These are phyloP conservation scores for Alloascoidea hylecoeti DNA, from an alignment of 805 yeast genomes.

Conservation along the genomic window DNA sequence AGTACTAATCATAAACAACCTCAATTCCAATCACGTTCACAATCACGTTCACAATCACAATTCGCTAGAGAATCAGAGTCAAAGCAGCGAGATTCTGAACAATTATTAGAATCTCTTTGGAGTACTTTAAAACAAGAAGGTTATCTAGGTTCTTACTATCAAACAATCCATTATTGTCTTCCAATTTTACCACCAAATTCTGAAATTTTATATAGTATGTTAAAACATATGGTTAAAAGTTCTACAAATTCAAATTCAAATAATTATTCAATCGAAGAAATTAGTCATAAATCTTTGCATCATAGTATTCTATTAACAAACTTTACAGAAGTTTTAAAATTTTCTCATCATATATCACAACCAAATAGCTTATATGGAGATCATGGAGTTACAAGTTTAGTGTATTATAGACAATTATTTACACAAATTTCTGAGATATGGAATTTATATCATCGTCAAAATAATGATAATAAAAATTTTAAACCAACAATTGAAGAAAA, in stretches of 20 bases:
- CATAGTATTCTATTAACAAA: background rate
- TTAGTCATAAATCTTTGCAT: too few species aligned
- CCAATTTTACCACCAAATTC: background rate
- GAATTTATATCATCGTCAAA: too few species aligned
- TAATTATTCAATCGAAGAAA: too few species aligned
- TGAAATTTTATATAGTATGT: background rate
- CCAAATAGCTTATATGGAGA: background rate
- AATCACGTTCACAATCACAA: too few species aligned
- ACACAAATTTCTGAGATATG: background rate
- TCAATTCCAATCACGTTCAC: too few species aligned
- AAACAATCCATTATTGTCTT: background rate
- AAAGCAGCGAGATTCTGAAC: too few species aligned
- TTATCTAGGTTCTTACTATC: background rate
- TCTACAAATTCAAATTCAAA: too few species aligned
- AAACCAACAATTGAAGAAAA: background rate
- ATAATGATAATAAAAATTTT: background rate
- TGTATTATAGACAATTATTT: background rate
- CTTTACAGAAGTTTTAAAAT: background rate
- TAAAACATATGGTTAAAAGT: too few species aligned
- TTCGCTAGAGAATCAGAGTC: too few species aligned
- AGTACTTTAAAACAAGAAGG: background rate
- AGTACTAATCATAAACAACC: too few species aligned
- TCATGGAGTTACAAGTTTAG: background rate
- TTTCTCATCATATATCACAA: background rate
- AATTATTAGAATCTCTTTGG: constrained; percentile 1